Percentiles rank a stretch among this genome's conserved stretches.
Conservation (phyloP, 1,139 yeast species). For the Yamadazyma sp. region DNA sequence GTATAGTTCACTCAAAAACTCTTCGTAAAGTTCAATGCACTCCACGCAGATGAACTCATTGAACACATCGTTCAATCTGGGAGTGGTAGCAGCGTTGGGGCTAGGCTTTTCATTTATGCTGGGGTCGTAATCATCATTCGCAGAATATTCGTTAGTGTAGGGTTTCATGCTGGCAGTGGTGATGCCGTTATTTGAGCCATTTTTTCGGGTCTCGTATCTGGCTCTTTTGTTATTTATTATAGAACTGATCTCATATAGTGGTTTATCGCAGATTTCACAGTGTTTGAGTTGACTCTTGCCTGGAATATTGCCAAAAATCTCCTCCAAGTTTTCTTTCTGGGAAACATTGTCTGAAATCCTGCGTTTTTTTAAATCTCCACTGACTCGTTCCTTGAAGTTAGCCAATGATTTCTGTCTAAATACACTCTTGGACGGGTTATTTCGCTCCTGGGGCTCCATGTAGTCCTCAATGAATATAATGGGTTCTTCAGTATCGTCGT, state of each 20-base stretch:
- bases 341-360: constrained; percentile 11
- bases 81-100: not conserved
- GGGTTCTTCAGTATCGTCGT: constrained; percentile 39
- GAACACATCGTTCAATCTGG: constrained; percentile 18
- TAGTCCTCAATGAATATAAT: constrained; percentile 55
- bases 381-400: constrained; percentile 33
- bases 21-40: constrained; percentile 61
- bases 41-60: constrained; percentile 64
- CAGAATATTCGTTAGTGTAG: too few relatives aligned
- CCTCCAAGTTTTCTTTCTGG: constrained; percentile 33
- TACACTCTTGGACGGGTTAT: constrained; percentile 1
- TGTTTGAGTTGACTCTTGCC: constrained; percentile 42
- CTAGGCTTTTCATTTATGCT: not conserved
- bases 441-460: constrained; percentile 20
- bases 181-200: not conserved
- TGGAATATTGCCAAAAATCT: constrained; percentile 42
- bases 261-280: constrained; percentile 67
- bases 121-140: not conserved
- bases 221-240: constrained; percentile 30
- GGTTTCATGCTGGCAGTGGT: not conserved
- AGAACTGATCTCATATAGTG: constrained; percentile 63
- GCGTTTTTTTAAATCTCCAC: constrained; percentile 10
- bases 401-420: constrained; percentile 38
- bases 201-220: constrained; percentile 7
- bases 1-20: constrained; percentile 40